Conservation (phyloP, 2,329 filamentous ascomycete species). For the Colletotrichum orbiculare region DNA sequence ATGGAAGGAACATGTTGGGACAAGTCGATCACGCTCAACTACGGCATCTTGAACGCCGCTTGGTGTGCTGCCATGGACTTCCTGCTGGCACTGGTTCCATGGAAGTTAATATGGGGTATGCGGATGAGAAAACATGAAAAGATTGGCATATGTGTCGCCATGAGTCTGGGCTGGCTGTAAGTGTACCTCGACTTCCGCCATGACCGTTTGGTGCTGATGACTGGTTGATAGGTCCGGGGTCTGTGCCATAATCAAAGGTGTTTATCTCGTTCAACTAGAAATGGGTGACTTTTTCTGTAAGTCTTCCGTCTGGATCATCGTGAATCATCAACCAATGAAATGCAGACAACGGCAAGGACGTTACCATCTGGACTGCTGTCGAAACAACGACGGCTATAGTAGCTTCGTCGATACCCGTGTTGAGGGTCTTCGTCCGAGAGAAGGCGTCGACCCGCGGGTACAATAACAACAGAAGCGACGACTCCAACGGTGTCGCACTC, state of each 20-base stretch:
- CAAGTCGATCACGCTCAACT: conserved; percentile 22
- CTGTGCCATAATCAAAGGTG: conserved; percentile 22
- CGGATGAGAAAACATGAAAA: conserved; percentile 45
- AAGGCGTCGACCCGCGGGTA: conserved; percentile 29
- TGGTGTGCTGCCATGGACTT: conserved; percentile 42
- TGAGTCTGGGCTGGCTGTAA: conserved; percentile 40
- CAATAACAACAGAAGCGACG: conserved; percentile 5
- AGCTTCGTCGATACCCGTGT: conserved; percentile 47
- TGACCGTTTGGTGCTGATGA: not conserved
- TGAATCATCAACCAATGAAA: not conserved
- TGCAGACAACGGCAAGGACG: conserved; percentile 36
- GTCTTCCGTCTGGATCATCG: not conserved
- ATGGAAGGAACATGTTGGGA: conserved; percentile 40
- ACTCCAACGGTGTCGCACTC: conserved; percentile 14
- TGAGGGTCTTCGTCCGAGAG: conserved; percentile 43
- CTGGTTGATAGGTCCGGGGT: conserved; percentile 6
- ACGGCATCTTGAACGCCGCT: conserved; percentile 28
- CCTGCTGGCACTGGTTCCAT: conserved; percentile 43
- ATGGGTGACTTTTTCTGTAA: conserved; percentile 23
- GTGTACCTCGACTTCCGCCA: not conserved
- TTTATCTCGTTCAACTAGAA: conserved; percentile 30
- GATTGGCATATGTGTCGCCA: conserved; percentile 44
- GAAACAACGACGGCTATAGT: conserved; percentile 44
- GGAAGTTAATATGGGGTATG: conserved; percentile 44
- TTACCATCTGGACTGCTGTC: conserved; percentile 44